A percentile compares a stretch with the other conserved stretches of the same genome.
phyloP scores from a whole-genome alignment of 2,329 filamentous ascomycete species.

The Hirsutella minnesotensis region DNA sequence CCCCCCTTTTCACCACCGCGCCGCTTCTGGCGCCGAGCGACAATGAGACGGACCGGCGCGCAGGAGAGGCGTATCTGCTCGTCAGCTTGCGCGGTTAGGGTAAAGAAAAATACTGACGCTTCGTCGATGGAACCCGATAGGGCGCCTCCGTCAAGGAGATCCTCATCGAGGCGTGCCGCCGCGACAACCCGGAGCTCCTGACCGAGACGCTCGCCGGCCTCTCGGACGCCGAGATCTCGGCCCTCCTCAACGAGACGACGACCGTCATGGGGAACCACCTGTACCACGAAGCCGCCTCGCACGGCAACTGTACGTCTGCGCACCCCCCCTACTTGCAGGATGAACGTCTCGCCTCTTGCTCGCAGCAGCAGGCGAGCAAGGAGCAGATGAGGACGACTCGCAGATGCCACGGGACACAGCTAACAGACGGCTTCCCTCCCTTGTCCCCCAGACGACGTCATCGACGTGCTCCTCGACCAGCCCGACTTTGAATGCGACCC shows the following conservation, averaged over 20 bases:
- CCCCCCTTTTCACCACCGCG: too few species aligned
- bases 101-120: too few species aligned
- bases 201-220: slow-evolving; percentile 56
- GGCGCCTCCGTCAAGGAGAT: slow-evolving; percentile 78
- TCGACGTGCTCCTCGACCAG: slow-evolving; percentile 74
- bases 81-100: too few species aligned
- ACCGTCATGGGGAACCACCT: slow-evolving; percentile 81
- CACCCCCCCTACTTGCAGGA: neutral
- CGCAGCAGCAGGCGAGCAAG: too few species aligned
- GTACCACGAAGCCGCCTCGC: slow-evolving; percentile 77
- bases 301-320: slow-evolving; percentile 65
- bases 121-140: too few species aligned
- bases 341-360: neutral
- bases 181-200: slow-evolving; percentile 83
- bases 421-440: too few species aligned
- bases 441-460: slow-evolving; percentile 51
- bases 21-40: too few species aligned
- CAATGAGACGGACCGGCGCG: too few species aligned
- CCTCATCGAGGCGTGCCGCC: slow-evolving; percentile 83
- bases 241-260: slow-evolving; percentile 73
- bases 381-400: too few species aligned
- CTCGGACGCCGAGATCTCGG: slow-evolving; percentile 53
- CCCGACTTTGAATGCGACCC: slow-evolving; percentile 79
- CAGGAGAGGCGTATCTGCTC: too few species aligned
- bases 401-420: too few species aligned